A percentile compares a stretch with the other conserved stretches of the same genome.
Evolutionary conservation across 345 rosid species (phyloP).

Genomic region (Moricandia moricandioides): DNA sequence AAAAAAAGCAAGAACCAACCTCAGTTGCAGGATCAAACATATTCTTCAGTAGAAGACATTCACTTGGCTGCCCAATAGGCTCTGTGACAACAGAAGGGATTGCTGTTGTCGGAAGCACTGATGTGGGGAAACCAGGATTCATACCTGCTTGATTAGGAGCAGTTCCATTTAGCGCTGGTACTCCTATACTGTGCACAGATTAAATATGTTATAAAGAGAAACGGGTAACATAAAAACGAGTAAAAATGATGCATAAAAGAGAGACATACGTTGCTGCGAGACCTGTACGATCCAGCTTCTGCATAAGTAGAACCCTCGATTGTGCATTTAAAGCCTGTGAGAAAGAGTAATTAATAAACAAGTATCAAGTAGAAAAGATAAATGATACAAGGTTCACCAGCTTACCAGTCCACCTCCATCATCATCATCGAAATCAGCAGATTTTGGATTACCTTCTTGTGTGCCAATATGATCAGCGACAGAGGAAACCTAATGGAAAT

Average conservation of each 20-base stretch:
- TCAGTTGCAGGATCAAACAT: slow-evolving; percentile 91
- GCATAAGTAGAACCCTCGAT: slow-evolving; percentile 83
- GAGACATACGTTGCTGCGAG: slow-evolving; percentile 63
- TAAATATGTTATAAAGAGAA: not conserved
- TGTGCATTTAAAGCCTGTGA: slow-evolving; percentile 85
- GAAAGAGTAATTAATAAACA: slow-evolving; percentile 18
- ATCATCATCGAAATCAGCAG: slow-evolving; percentile 95
- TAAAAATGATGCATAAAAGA: slow-evolving; percentile 17
- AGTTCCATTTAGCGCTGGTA: slow-evolving; percentile 61
- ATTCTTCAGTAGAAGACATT: slow-evolving; percentile 82
- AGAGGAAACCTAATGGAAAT: slow-evolving; percentile 64
- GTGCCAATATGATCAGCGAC: slow-evolving; percentile 82
- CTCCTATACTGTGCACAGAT: slow-evolving; percentile 58
- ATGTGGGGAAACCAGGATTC: slow-evolving; percentile 48
- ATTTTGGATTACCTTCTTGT: slow-evolving; percentile 70
- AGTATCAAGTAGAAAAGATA: not conserved
- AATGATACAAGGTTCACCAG: slow-evolving; percentile 2
- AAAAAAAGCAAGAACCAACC: slow-evolving; percentile 40
- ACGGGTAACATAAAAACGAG: not conserved
- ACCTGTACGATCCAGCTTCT: slow-evolving; percentile 88
- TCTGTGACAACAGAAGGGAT: slow-evolving; percentile 51
- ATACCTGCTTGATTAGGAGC: slow-evolving; percentile 48
- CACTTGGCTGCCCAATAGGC: slow-evolving; percentile 76
- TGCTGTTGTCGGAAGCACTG: slow-evolving; percentile 53
- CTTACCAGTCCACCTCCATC: slow-evolving; percentile 96